These are phyloP conservation scores for Ensete ventricosum DNA, from an alignment of 176 grass and related monocot genomes.

Conservation along the genomic window DNA sequence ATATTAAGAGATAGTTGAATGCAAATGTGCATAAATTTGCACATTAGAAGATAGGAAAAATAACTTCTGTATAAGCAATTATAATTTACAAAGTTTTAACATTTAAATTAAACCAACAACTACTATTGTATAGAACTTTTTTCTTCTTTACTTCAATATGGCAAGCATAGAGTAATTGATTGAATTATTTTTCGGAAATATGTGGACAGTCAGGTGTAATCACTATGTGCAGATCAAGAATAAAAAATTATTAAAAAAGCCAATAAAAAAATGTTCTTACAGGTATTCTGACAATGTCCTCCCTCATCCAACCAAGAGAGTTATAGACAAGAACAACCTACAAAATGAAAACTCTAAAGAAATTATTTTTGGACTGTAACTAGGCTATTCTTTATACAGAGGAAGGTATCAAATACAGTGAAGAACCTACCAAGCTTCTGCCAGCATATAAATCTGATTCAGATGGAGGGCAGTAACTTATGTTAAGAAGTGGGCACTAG, in stretches of 20 bases:
- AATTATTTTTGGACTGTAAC: not conserved
- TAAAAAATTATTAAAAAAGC: not conserved
- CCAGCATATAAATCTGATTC: conserved; percentile 30
- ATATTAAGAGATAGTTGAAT: too few species aligned
- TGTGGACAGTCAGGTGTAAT: not conserved
- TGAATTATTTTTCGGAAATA: too few species aligned
- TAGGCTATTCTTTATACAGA: not conserved
- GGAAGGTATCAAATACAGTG: conserved; percentile 1
- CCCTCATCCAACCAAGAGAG: conserved; percentile 46
- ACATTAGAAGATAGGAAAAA: too few species aligned
- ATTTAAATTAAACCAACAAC: too few species aligned
- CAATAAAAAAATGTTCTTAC: conserved; percentile 13
- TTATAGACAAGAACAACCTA: conserved; percentile 55
- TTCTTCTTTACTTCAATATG: too few species aligned
- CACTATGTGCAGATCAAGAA: not conserved
- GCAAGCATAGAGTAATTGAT: too few species aligned
- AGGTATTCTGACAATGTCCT: conserved; percentile 40
- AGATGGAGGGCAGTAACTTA: conserved; percentile 44
- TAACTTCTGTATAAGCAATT: too few species aligned
- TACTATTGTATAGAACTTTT: too few species aligned
- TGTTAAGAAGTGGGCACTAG: conserved; percentile 47
- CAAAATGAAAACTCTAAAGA: conserved; percentile 8
- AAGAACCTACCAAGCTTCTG: conserved; percentile 30
- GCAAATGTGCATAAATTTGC: too few species aligned
- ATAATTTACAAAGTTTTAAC: too few species aligned